Percentiles rank a stretch among this genome's conserved stretches.
These are phyloP conservation scores for Eucalyptus fibrosa DNA, from an alignment of 345 rosid species.

Conservation along the genomic window DNA sequence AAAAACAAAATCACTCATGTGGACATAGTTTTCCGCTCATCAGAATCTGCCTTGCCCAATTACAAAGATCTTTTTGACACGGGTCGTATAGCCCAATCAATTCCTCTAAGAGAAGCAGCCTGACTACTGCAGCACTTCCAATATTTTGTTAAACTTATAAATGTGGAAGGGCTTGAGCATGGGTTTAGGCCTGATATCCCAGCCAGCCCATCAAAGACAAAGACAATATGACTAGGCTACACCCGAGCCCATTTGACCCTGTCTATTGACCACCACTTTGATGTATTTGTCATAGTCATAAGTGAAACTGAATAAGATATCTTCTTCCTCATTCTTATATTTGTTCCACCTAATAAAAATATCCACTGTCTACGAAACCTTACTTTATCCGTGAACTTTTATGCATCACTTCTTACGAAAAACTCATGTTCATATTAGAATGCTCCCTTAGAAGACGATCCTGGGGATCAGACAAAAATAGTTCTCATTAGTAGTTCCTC, in stretches of 20 bases:
- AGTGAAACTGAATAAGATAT: not conserved
- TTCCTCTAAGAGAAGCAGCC: not conserved
- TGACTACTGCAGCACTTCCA: not conserved
- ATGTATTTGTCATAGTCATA: not conserved
- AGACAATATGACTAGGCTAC: not conserved
- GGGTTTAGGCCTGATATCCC: not conserved
- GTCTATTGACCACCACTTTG: not conserved
- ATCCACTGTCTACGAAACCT: not conserved
- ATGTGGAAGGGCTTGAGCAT: not conserved
- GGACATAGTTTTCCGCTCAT: not conserved
- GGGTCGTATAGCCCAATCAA: not conserved
- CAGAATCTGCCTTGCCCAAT: not conserved
- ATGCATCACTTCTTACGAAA: not conserved
- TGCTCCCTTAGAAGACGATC: not conserved
- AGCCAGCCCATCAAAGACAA: not conserved
- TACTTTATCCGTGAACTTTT: not conserved
- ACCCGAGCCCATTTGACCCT: not conserved
- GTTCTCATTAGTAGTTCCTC: too few relatives aligned
- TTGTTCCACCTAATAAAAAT: not conserved
- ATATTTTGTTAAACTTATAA: not conserved
- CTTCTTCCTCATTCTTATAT: not conserved
- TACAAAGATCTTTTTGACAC: not conserved
- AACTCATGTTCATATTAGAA: not conserved
- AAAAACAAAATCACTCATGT: not conserved
- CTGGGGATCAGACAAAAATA: not conserved